Evolutionary conservation across 208 protist genomes (phyloP), one percentile per base, ranked within the genome.

Genomic region (Trypanosoma avium): DNA sequence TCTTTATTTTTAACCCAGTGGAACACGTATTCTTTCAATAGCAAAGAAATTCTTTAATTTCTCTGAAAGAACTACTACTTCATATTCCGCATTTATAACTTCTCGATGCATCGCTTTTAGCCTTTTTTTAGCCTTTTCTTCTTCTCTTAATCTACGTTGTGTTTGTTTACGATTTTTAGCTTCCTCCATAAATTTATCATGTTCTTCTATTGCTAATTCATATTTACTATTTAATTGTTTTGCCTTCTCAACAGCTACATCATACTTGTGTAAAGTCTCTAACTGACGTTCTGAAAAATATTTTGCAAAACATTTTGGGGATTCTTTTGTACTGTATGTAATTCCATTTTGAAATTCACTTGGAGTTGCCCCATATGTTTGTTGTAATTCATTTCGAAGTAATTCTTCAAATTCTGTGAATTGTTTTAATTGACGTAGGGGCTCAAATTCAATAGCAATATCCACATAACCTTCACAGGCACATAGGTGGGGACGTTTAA

Each of bases 21-120:
- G 68, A n/a, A 90, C 75, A 4, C 82, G 81, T 27, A 93, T 65
- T 5, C 50, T 60, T 2, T 69, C 50, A 35, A 86, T 81, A 24
- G 77, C 63, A 61, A 93, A 93, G 1, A 88, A 47, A 55, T 93
- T 86, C 13, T 19, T 33, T 4, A 93, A 70, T 42, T 80, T 70
- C 58, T 79, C 59, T 7, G 65, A 30, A 0, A 80, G 40, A 32
- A 78, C 77, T 12, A 22, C 42, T 3, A 75, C 67, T 17, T 83
- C 66, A 60, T 88, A 85, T 57, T 67, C 53, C 36, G 62, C 62
- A 2, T 56, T 17, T 13, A 54, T n/a, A 21, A 75, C 38, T 38
- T 63, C 67, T n/a, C 64, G 63, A 0, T 70, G 36, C 57, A 74
- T 57, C 2, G 15, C 48, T 21, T 58, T 71, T 6, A 80, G 38